Percentiles rank a stretch among this genome's conserved stretches.
phyloP scores from a whole-genome alignment of 2,329 filamentous ascomycete species.

The Botryotinia calthae region DNA sequence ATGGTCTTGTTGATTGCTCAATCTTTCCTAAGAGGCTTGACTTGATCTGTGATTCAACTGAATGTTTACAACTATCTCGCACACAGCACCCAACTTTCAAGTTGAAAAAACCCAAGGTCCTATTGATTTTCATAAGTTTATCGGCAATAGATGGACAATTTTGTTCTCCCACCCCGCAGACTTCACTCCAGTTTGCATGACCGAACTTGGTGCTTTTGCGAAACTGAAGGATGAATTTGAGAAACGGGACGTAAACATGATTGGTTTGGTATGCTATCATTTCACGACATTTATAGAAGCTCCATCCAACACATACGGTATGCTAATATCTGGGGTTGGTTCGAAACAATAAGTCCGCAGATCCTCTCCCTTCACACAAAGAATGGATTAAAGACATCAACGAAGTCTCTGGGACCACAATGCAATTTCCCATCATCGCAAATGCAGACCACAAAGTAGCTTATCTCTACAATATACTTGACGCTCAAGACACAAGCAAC shows the following conservation, averaged over 20 bases:
- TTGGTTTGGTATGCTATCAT: constrained; percentile 56
- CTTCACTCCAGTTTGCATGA: constrained; percentile 90
- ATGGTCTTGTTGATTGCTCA: not conserved
- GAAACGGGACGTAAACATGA: constrained; percentile 80
- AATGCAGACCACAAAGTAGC: constrained; percentile 75
- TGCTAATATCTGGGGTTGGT: not conserved
- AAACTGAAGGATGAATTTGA: constrained; percentile 79
- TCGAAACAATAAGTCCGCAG: constrained; percentile 55
- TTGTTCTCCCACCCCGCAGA: constrained; percentile 82
- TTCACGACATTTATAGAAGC: not conserved
- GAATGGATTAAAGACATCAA: constrained; percentile 85
- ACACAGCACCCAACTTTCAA: constrained; percentile 71
- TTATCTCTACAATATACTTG: constrained; percentile 45
- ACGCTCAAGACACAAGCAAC: constrained; percentile 74
- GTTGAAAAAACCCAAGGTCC: constrained; percentile 72
- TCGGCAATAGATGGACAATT: constrained; percentile 72
- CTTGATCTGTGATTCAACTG: not conserved
- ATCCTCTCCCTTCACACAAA: constrained; percentile 76
- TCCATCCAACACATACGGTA: constrained; percentile 38
- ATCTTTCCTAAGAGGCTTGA: not conserved
- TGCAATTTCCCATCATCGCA: constrained; percentile 74
- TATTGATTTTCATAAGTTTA: constrained; percentile 77
- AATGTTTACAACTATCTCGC: not conserved
- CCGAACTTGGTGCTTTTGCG: constrained; percentile 73
- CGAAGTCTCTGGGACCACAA: constrained; percentile 65